Base-by-base conservation (phyloP, 805 yeast genomes). In the Candida bentonensis region DNA sequence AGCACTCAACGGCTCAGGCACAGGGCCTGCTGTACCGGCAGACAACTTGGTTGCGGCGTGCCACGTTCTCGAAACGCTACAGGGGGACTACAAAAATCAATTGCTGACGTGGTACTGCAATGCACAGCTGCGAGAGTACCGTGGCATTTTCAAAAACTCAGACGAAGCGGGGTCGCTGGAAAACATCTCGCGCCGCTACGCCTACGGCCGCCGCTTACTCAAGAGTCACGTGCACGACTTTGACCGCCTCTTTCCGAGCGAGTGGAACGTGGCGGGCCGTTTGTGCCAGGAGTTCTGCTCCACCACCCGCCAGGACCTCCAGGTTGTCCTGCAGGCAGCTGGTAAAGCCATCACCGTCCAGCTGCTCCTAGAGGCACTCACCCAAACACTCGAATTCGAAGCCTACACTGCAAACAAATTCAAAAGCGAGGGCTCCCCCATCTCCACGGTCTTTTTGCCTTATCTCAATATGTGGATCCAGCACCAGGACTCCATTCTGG, bases 151-250 rank as follows among this genome's bases (percentile, higher is more conserved):
- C 63, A 73, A 76, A 44, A 69, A 78, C 7, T 70, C 77, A 13
- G 96, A 87, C 53, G 98, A 92, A 62, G 98, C 98, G 0, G 96
- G 96, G 1, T 81, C 94, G 3, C 64, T 92, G 47, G 98, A 92
- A 47, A 92, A 92, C 60, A 63, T 92, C 43, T 72, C 76, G 23
- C 67, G 96, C 51, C 67, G 98, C 42, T 92, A 77, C 59, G 73
- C 87, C 25, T 89, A 82, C 59, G 83, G 85, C 62, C 79, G 80
- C 51, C 78, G 82, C 51, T 72, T 84, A 1, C 63, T 89, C 47
- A 72, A 70, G 44, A 68, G 70, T 30, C 76, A 78, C 51, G 78
- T 76, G 47, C 59, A 74, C 1, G 69, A 68, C 25, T 76, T 72
- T 51, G 56, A 68, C 1, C 52, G 60, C 4, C 66, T 70, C 26